These are phyloP conservation scores for Trichoderma asperelloides DNA, from an alignment of 495 filamentous ascomycete genomes.

Conservation along the genomic window DNA sequence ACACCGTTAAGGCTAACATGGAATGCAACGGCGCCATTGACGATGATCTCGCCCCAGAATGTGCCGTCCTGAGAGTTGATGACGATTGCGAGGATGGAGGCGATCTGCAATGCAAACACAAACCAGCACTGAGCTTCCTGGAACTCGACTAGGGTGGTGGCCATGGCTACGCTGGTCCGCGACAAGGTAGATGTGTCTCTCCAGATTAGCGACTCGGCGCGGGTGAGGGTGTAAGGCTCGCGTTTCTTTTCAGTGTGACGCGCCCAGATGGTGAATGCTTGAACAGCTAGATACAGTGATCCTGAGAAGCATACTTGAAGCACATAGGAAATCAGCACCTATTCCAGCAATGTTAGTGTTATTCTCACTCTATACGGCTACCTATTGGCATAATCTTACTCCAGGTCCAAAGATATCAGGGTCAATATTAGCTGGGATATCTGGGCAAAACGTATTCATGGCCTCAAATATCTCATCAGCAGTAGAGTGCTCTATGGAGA, in stretches of 20 bases:
- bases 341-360: neutral
- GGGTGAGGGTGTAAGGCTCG: neutral
- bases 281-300: neutral
- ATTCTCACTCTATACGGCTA: neutral
- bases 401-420: slow-evolving; percentile 8
- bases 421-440: slow-evolving; percentile 4
- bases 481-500: neutral
- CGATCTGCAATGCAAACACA: slow-evolving; percentile 9
- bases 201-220: slow-evolving; percentile 1
- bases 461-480: slow-evolving; percentile 4
- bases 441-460: slow-evolving; percentile 8
- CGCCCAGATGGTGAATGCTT: slow-evolving; percentile 1
- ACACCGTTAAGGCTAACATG: slow-evolving; percentile 9
- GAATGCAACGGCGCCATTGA: slow-evolving; percentile 9
- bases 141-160: slow-evolving; percentile 10
- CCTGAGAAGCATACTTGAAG: slow-evolving; percentile 5
- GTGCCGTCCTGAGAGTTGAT: slow-evolving; percentile 8
- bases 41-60: slow-evolving; percentile 10
- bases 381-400: neutral
- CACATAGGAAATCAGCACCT: slow-evolving; percentile 8
- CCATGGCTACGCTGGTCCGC: slow-evolving; percentile 6
- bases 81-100: slow-evolving; percentile 10
- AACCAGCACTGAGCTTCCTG: slow-evolving; percentile 10
- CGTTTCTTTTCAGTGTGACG: slow-evolving; percentile 2
- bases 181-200: neutral